Percentiles rank a stretch among this genome's conserved stretches.
These are phyloP conservation scores for Rhizophora apiculata DNA, from an alignment of 345 rosid species.

Conservation along the genomic window DNA sequence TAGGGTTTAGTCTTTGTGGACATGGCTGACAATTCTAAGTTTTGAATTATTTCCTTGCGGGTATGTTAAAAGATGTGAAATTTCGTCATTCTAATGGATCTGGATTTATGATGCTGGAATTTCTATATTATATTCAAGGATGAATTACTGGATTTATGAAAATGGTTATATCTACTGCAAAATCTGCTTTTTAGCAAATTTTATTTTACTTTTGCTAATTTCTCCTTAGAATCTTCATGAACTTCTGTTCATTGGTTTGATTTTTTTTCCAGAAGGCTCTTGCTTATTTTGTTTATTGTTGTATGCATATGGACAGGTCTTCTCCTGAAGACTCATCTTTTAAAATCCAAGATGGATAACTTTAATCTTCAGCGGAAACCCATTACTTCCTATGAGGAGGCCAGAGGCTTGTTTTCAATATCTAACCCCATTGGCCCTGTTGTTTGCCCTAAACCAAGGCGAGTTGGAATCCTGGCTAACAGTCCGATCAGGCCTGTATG, in stretches of 20 bases:
- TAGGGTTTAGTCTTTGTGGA: too few species aligned
- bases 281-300: neutral
- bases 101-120: too few species aligned
- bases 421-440: slow-evolving; percentile 52
- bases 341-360: slow-evolving; percentile 61
- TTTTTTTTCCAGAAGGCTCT: neutral
- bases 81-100: too few species aligned
- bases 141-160: neutral
- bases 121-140: neutral
- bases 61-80: too few species aligned
- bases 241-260: too few species aligned
- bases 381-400: slow-evolving; percentile 47
- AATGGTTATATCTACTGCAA: neutral
- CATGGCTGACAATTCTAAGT: too few species aligned
- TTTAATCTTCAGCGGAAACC: slow-evolving; percentile 74
- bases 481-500: slow-evolving; percentile 43
- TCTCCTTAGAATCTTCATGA: too few species aligned
- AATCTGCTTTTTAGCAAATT: neutral
- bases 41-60: too few species aligned
- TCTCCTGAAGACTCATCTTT: slow-evolving; percentile 36
- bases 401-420: slow-evolving; percentile 43
- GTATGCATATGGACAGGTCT: slow-evolving; percentile 35
- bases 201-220: too few species aligned
- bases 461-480: slow-evolving; percentile 44
- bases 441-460: slow-evolving; percentile 90